Percentiles rank a stretch among this genome's conserved stretches.
These are phyloP conservation scores for Tylopilus plumbeoviolaceoides DNA, from an alignment of 768 basidiomycete genomes.

Conservation along the genomic window DNA sequence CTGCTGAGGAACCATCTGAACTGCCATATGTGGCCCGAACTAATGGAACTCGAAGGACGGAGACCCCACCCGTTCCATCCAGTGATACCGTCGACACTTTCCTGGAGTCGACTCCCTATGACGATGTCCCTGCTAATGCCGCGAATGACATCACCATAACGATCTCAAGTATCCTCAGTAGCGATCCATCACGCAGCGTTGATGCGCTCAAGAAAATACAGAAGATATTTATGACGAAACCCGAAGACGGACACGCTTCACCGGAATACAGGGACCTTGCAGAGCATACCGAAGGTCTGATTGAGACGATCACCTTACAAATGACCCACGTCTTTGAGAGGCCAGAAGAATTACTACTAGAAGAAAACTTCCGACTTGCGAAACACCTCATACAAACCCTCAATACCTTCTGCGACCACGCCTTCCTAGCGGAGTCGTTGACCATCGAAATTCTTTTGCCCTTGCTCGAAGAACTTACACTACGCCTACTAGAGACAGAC, in stretches of 20 bases:
- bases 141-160: conserved; percentile 69
- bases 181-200: conserved; percentile 80
- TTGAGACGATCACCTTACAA: conserved; percentile 87
- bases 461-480: conserved; percentile 87
- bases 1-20: conserved; percentile 29
- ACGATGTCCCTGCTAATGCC: conserved; percentile 12
- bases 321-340: conserved; percentile 91
- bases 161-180: conserved; percentile 87
- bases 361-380: conserved; percentile 87
- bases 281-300: conserved; percentile 75
- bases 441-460: conserved; percentile 81
- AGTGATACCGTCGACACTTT: conserved; percentile 30
- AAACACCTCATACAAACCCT: conserved; percentile 98
- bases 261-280: conserved; percentile 74
- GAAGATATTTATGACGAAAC: conserved; percentile 71
- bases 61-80: conserved; percentile 16
- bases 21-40: conserved; percentile 24
- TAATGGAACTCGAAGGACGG: conserved; percentile 15
- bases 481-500: conserved; percentile 91
- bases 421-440: conserved; percentile 81
- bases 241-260: conserved; percentile 67
- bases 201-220: conserved; percentile 94
- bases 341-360: conserved; percentile 64
- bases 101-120: conserved; percentile 30
- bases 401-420: conserved; percentile 91